Base-by-base conservation (phyloP, 2,329 filamentous ascomycete genomes). In the Aspergillus fijiensis region DNA sequence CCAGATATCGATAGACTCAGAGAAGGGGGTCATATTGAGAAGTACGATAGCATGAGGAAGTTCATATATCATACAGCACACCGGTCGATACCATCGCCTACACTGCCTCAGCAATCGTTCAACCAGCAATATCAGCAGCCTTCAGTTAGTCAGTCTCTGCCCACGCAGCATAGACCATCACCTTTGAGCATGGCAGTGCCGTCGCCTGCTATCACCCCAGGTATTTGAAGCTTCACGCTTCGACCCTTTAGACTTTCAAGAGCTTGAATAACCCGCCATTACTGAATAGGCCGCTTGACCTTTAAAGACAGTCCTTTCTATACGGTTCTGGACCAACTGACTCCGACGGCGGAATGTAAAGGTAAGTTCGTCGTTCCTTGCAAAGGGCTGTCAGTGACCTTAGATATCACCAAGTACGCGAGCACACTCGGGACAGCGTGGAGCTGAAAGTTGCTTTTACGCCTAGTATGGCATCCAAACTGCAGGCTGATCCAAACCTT, bases 231-330 rank as follows among this genome's bases (percentile, higher is more conserved):
- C 21, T 35, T 52, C 19, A 42, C 48, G 9, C 51, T 49, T 55
- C 48, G 49, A 29, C 49, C 52, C 42, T 53, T 23, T 51, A 51
- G 49, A 51, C 1, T 49, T 27, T 39, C 49, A 29, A 29, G 9
- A 21, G 42, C 45, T 2, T 29, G 27, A 47, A 50, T 27, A 39
- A 48, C 60, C 19, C 57, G 66, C 69, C 42, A 71, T 73, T 11
- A 83, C 82, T 55, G 50, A 62, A 33, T 64, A 81, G 80, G 75
- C 58, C 76, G 74, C 51, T 74, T 85, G 51, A 77, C 76, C 52
- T 90, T 90, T 79, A 94, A 91, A 70, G 75, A 86, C 4, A 96
- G 92, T 69, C 94, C 95, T 0, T 99, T 97, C 75, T 97, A 94
- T 71, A 85, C 85, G 11, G 81, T 94, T 33, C 73, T 87, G 50